Percentiles rank a stretch among this genome's conserved stretches.
Evolutionary conservation across 2,329 filamentous ascomycete genomes (phyloP).

Genomic region (Fusarium sp.): DNA sequence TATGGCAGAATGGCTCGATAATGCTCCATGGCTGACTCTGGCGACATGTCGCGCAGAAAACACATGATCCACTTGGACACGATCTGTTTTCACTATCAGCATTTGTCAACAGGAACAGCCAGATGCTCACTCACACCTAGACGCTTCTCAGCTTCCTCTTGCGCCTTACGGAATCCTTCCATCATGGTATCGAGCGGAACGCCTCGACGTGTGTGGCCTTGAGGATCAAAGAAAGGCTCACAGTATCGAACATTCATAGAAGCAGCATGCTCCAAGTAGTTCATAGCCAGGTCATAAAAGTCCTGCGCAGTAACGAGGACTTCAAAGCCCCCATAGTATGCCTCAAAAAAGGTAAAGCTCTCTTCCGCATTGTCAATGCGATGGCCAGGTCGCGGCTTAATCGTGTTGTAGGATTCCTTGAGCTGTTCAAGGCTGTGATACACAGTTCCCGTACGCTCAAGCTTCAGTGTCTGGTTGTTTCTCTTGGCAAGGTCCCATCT

Average conservation of each 20-base stretch:
- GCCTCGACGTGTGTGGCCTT: conserved; percentile 72
- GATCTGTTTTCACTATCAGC: conserved; percentile 1
- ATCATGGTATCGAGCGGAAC: conserved; percentile 70
- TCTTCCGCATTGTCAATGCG: conserved; percentile 29
- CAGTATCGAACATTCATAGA: conserved; percentile 73
- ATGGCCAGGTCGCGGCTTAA: conserved; percentile 44
- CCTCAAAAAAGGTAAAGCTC: conserved; percentile 67
- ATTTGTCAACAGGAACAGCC: rapidly evolving
- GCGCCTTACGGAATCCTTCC: conserved; percentile 66
- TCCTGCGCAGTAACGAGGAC: conserved; percentile 70
- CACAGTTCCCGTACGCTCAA: conserved; percentile 14
- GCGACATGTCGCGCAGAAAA: conserved; percentile 73
- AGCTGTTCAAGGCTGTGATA: conserved; percentile 20
- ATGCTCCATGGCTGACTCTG: conserved; percentile 73
- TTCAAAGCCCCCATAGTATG: conserved; percentile 80
- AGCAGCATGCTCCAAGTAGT: conserved; percentile 72
- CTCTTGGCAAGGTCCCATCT: conserved; percentile 72
- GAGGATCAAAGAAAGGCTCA: conserved; percentile 82
- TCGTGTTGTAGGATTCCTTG: conserved; percentile 21
- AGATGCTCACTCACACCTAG: background rate
- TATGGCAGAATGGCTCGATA: conserved; percentile 57
- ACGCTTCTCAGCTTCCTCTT: conserved; percentile 58
- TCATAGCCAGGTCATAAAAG: conserved; percentile 75
- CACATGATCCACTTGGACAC: conserved; percentile 71
- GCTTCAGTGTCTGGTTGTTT: conserved; percentile 62